Percentiles rank a stretch among this genome's conserved stretches.
phyloP scores from a whole-genome alignment of 2,329 filamentous ascomycete genomes.

The Colletotrichum brevisporum region DNA sequence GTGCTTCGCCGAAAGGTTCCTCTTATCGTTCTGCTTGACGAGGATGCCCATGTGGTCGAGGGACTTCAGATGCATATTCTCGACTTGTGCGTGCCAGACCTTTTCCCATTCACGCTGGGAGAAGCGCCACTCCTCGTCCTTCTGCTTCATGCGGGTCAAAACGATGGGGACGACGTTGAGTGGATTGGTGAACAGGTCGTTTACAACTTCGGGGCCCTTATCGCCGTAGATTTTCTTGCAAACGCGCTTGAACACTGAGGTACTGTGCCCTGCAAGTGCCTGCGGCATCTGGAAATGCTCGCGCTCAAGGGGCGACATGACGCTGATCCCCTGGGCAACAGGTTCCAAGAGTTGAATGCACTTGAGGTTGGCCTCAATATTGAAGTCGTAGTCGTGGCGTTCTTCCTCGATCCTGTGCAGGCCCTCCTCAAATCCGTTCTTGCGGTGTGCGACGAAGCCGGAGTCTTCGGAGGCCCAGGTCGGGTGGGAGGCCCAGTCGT shows the following conservation, averaged over 20 bases:
- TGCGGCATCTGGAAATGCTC: constrained; percentile 83
- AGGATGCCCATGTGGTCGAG: constrained; percentile 96
- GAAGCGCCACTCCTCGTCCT: constrained; percentile 97
- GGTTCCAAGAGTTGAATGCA: constrained; percentile 97
- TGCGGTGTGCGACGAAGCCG: constrained; percentile 96
- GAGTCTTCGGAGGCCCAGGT: constrained; percentile 99
- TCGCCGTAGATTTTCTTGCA: constrained; percentile 99
- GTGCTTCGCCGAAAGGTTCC: constrained; percentile 89
- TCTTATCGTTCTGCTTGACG: constrained; percentile 90
- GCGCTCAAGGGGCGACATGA: constrained; percentile 81
- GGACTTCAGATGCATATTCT: constrained; percentile 95
- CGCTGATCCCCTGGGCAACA: constrained; percentile 89
- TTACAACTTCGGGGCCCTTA: constrained; percentile 86
- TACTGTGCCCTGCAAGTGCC: constrained; percentile 91
- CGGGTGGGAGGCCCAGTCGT: constrained; percentile 98
- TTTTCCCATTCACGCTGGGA: constrained; percentile 98
- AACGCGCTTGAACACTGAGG: constrained; percentile 96
- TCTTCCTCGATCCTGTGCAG: constrained; percentile 98
- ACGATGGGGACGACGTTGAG: constrained; percentile 91
- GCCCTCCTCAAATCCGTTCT: constrained; percentile 95
- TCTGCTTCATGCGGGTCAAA: constrained; percentile 90
- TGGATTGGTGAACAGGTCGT: constrained; percentile 87
- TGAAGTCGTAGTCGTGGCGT: constrained; percentile 97
- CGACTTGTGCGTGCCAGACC: constrained; percentile 96
- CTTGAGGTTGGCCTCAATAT: constrained; percentile 94